Percentiles rank a stretch among this genome's conserved stretches.
Evolutionary conservation across 441 rosid genomes (phyloP).

Genomic region (Adansonia grandidieri): DNA sequence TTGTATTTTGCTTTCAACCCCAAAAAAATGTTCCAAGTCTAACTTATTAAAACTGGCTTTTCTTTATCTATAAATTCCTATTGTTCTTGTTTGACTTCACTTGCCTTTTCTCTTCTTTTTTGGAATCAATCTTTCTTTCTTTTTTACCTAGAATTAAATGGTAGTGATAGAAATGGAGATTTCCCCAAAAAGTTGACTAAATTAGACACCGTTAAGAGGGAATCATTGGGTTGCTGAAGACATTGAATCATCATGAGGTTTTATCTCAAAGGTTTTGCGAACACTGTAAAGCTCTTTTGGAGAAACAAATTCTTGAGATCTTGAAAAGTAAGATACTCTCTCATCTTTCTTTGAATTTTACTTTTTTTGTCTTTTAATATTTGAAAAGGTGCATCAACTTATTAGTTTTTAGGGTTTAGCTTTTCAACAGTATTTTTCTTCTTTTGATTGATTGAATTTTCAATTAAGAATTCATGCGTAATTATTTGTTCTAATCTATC

Average conservation of each 20-base stretch:
- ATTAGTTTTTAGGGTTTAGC: neutral
- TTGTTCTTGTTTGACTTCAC: no score
- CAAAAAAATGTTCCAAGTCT: no score
- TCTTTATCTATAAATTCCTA: no score
- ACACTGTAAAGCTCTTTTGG: slow-evolving; percentile 32
- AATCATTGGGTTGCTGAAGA: slow-evolving; percentile 23
- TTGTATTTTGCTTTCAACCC: no score
- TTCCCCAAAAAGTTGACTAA: neutral
- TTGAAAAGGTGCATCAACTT: no score
- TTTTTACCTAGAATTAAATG: neutral
- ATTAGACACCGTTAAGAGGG: neutral
- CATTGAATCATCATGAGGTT: slow-evolving; percentile 32
- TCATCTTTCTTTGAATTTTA: no score
- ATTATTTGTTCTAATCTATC: neutral
- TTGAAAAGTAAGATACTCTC: slow-evolving; percentile 19
- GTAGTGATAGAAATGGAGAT: neutral
- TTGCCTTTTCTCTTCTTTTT: no score
- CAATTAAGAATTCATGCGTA: neutral
- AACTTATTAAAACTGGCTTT: no score
- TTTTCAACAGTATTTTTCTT: neutral
- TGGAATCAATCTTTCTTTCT: neutral
- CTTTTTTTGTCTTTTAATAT: no score
- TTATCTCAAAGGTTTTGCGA: slow-evolving; percentile 42
- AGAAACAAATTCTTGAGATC: slow-evolving; percentile 21
- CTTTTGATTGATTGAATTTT: neutral